Evolutionary conservation across 1,284 basidiomycete genomes (phyloP), one percentile per base, ranked within the genome.

Genomic region (Cryptococcus amylolentus): DNA sequence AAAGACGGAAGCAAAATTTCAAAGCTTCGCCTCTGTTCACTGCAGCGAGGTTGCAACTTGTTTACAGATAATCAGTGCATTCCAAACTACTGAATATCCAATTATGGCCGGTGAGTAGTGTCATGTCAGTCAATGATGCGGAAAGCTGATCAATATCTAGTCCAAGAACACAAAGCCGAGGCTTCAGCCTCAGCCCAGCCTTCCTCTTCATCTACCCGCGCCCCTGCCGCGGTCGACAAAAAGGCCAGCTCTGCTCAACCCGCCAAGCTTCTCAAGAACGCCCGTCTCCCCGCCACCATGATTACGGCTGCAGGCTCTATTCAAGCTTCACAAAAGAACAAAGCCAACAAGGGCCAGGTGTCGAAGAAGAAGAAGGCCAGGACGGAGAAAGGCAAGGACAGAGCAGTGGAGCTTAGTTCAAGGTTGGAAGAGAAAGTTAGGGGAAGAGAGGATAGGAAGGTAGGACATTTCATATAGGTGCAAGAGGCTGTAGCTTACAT

Each of bases 271-370:
- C 68, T 71, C 42, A 72, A 72, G 52, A 73, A 75, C 62, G 55
- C 66, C 45, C 64, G 73, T 14, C 56, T 75, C 5, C 73, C 73
- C 46, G 73, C 73, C 14, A 75, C 73, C n/a, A 75, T 75, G 73
- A 63, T 75, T 44, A 70, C 65, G n/a, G 60, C 70, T 0, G 47
- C 56, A 5, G 70, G 73, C 9, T 44, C 57, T 4, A 58, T 75
- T 28, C 62, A 69, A 56, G 40, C 55, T 31, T 61, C 57, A 3
- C 66, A 69, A 52, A 73, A 71, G 58, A 56, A 53, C 12, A 55
- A 57, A 45, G 40, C 47, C 16, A 52, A 59, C 41, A 66, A 62
- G 54, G 64, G 58, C 49, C 56, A 63, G 39, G 45, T 59, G 12
- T 59, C 60, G 26, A 68, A 68, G 58, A 64, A 61, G 50, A 63